A percentile compares a stretch with the other conserved stretches of the same genome.
These are phyloP conservation scores for Pseudogymnoascus sp. DNA, from an alignment of 2,329 filamentous ascomycete genomes.

Conservation along the genomic window DNA sequence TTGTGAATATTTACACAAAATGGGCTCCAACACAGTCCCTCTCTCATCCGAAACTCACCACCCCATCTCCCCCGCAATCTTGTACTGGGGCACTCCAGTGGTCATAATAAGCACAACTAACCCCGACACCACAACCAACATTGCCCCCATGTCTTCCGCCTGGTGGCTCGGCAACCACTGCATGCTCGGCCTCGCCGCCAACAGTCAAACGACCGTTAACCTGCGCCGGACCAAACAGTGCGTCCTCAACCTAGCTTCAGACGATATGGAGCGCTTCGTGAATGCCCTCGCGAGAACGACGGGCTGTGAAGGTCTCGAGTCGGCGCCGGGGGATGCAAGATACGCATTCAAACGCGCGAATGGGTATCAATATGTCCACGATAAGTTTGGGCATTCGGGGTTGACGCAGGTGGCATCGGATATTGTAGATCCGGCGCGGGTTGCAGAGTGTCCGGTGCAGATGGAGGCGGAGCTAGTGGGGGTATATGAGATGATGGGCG, in stretches of 20 bases:
- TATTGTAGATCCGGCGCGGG: slow-evolving; percentile 29
- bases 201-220: slow-evolving; percentile 34
- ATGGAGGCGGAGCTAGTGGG: slow-evolving; percentile 36
- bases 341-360: slow-evolving; percentile 24
- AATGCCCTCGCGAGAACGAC: slow-evolving; percentile 17
- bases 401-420: slow-evolving; percentile 31
- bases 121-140: slow-evolving; percentile 35
- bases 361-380: slow-evolving; percentile 32
- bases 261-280: slow-evolving; percentile 31
- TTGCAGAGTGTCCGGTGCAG: slow-evolving; percentile 35
- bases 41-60: not conserved
- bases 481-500: slow-evolving; percentile 28
- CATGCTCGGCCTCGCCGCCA: slow-evolving; percentile 34
- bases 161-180: slow-evolving; percentile 39
- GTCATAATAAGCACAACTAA: slow-evolving; percentile 35
- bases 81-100: slow-evolving; percentile 37
- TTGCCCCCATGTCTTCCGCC: slow-evolving; percentile 38
- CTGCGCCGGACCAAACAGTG: slow-evolving; percentile 36
- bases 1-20: not conserved
- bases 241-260: slow-evolving; percentile 36
- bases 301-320: slow-evolving; percentile 1
- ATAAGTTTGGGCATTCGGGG: slow-evolving; percentile 32
- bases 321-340: slow-evolving; percentile 17
- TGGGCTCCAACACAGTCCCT: not conserved
- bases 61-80: slow-evolving; percentile 33